phyloP scores from a whole-genome alignment of 805 yeast genomes.

The Maudiozyma pseudohumilis region DNA sequence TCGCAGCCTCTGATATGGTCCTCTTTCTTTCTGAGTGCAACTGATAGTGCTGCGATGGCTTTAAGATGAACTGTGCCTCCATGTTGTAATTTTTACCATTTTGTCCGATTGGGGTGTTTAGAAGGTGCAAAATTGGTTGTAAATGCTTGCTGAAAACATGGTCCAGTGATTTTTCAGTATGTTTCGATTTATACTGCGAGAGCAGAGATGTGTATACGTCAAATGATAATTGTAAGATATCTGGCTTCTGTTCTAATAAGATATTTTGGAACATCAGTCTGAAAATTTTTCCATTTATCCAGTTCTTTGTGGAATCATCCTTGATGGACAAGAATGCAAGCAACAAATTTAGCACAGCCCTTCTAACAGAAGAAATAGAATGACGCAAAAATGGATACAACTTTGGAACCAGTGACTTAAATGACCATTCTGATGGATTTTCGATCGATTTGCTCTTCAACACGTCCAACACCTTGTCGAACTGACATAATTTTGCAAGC shows the following conservation, averaged over 20 bases:
- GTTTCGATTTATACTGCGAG: constrained; percentile 32
- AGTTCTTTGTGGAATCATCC: constrained; percentile 43
- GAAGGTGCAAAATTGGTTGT: constrained; percentile 49
- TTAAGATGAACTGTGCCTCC: constrained; percentile 63
- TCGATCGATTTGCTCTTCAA: constrained; percentile 52
- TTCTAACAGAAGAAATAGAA: constrained; percentile 83
- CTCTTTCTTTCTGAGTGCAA: constrained; percentile 27
- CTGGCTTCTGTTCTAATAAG: constrained; percentile 77
- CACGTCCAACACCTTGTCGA: constrained; percentile 61
- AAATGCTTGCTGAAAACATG: constrained; percentile 46
- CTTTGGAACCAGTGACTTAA: constrained; percentile 75
- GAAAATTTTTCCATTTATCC: constrained; percentile 70
- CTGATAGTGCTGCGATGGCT: constrained; percentile 49
- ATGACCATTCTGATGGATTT: constrained; percentile 43
- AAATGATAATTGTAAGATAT: constrained; percentile 54
- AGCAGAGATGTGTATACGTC: constrained; percentile 51
- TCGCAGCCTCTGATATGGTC: constrained; percentile 19
- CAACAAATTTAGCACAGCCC: constrained; percentile 74
- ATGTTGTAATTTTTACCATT: constrained; percentile 80
- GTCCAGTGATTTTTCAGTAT: constrained; percentile 37
- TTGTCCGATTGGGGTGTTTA: constrained; percentile 92
- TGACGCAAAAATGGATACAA: constrained; percentile 89
- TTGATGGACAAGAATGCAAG: constrained; percentile 59
- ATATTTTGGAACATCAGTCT: constrained; percentile 79
- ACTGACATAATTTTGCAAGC: constrained; percentile 77